Conservation (phyloP, 1,284 basidiomycete species). For the Ceratobasidium papillatum region DNA sequence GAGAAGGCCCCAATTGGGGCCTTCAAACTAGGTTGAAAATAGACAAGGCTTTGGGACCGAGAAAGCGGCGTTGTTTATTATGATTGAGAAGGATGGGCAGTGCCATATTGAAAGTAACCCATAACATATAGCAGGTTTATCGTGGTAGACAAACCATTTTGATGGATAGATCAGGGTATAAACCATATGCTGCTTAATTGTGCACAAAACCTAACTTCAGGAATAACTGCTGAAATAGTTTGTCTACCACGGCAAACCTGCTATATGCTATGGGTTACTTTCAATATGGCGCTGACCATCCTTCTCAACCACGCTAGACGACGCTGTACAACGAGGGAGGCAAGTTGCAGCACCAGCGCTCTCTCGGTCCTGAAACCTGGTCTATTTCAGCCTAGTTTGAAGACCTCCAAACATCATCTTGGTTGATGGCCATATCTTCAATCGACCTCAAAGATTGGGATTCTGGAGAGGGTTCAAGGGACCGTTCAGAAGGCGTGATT, state of each 20-base stretch:
- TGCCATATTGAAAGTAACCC: not conserved
- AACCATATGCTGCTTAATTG: no score
- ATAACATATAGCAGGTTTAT: no score
- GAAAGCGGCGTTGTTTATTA: not conserved
- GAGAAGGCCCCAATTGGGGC: not conserved
- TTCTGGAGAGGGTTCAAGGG: no score
- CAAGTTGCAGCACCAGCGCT: conserved; percentile 4
- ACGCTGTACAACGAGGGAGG: not conserved
- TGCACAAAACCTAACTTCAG: no score
- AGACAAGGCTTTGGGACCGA: conserved; percentile 2
- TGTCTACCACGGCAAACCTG: not conserved
- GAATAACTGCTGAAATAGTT: no score
- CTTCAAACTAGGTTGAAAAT: not conserved
- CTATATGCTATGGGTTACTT: no score
- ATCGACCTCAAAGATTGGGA: no score
- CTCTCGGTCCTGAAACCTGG: not conserved
- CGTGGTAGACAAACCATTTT: not conserved
- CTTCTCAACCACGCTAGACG: not conserved
- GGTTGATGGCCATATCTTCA: no score
- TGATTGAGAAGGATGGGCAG: not conserved
- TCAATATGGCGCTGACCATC: not conserved
- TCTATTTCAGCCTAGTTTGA: conserved; percentile 4
- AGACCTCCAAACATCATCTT: no score
- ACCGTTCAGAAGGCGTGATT: no score
- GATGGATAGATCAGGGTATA: no score